Percentiles rank a stretch among this genome's conserved stretches.
phyloP scores from a whole-genome alignment of 2,329 filamentous ascomycete species.

The Zymoseptoria pseudotritici region DNA sequence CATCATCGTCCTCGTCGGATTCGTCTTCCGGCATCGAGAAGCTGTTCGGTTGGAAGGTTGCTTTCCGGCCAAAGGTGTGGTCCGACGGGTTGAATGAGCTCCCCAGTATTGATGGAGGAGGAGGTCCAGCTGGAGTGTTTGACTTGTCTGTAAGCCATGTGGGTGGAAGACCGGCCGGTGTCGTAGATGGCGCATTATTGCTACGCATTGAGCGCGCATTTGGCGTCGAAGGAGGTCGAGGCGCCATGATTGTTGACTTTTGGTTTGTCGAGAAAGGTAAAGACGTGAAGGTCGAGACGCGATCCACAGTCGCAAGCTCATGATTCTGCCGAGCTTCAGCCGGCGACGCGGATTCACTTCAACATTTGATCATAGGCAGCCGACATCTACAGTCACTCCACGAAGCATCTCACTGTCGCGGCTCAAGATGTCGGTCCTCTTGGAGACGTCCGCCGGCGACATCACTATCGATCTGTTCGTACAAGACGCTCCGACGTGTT shows the following conservation, averaged over 20 bases:
- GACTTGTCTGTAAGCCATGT: constrained; percentile 26
- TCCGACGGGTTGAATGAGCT: constrained; percentile 26
- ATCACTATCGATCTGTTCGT: constrained; percentile 90
- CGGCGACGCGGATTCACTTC: not conserved
- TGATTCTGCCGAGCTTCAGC: not conserved
- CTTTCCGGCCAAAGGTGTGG: constrained; percentile 22
- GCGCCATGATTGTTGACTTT: constrained; percentile 10
- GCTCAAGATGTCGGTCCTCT: constrained; percentile 71
- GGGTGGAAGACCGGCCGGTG: constrained; percentile 30
- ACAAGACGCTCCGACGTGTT: constrained; percentile 81
- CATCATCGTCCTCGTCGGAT: constrained; percentile 26
- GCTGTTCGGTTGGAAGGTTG: constrained; percentile 13
- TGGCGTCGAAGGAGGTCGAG: constrained; percentile 23
- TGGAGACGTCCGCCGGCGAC: constrained; percentile 89
- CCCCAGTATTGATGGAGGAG: constrained; percentile 29
- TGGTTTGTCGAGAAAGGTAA: not conserved
- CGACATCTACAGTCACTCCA: not conserved
- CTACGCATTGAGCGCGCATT: constrained; percentile 19
- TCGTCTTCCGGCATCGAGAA: constrained; percentile 29
- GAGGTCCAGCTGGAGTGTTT: constrained; percentile 30
- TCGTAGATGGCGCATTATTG: constrained; percentile 28
- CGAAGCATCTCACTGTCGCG: not conserved
- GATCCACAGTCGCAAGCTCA: not conserved
- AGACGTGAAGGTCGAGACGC: not conserved
- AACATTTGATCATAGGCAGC: not conserved